Percentiles rank a stretch among this genome's conserved stretches.
Conservation (phyloP, 306 rosid genomes). For the Lagenaria siceraria region DNA sequence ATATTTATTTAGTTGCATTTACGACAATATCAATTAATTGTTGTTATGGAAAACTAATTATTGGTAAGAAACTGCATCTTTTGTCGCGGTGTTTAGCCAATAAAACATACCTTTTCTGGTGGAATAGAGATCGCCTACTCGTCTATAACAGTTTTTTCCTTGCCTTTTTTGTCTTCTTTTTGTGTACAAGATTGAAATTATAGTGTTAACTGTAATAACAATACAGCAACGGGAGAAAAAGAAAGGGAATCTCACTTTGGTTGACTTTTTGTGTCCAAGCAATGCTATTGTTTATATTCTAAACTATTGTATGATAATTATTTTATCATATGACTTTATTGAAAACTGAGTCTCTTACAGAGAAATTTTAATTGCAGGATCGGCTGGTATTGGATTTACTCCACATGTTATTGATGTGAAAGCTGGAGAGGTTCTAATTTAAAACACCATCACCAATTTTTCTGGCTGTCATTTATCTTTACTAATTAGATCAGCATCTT, state of each 20-base stretch:
- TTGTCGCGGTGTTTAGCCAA: background rate
- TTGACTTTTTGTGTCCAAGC: background rate
- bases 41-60: background rate
- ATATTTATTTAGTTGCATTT: background rate
- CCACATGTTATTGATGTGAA: slow-evolving; percentile 58
- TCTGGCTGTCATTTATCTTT: background rate
- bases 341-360: background rate
- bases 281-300: background rate
- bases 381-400: slow-evolving; percentile 27
- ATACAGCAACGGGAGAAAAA: background rate
- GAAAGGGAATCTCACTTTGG: slow-evolving; percentile 4
- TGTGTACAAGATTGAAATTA: background rate
- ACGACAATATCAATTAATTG: background rate
- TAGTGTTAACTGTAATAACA: background rate
- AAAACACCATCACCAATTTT: background rate
- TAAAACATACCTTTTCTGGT: background rate
- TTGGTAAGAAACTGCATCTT: background rate
- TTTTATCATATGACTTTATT: background rate
- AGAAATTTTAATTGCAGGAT: slow-evolving; percentile 28
- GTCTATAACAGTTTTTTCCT: background rate
- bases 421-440: slow-evolving; percentile 54
- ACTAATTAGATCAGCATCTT: background rate
- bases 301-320: background rate
- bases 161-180: background rate
- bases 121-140: background rate